phyloP scores from a whole-genome alignment of 1,139 yeast species.

The Kodamaea derodonti region DNA sequence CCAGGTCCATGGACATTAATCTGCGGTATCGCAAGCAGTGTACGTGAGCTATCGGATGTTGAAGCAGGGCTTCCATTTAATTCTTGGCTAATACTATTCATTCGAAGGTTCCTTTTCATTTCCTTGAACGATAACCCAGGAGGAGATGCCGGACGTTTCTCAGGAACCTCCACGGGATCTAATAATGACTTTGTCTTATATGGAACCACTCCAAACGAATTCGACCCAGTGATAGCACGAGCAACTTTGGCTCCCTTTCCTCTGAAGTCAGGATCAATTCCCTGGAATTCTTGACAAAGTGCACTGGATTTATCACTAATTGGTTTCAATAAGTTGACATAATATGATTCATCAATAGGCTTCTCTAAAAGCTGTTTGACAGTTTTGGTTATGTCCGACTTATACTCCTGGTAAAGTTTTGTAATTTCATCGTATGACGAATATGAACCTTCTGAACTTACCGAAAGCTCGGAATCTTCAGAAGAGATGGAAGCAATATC shows the following conservation, averaged over 20 bases:
- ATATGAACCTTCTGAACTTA: constrained; percentile 29
- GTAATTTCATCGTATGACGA: constrained; percentile 41
- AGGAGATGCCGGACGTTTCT: constrained; percentile 12
- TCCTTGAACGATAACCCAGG: constrained; percentile 35
- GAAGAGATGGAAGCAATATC: constrained; percentile 20
- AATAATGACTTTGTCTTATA: constrained; percentile 42
- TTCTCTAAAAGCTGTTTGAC: constrained; percentile 14
- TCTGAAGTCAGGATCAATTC: constrained; percentile 37
- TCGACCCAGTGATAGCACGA: constrained; percentile 44
- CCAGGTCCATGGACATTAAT: background rate
- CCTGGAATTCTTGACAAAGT: constrained; percentile 36
- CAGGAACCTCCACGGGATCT: constrained; percentile 23
- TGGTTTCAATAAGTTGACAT: constrained; percentile 25
- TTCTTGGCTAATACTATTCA: constrained; percentile 6
- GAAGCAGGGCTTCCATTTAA: constrained; percentile 1
- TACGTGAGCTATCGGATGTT: background rate
- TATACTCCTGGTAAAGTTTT: constrained; percentile 28
- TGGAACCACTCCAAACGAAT: constrained; percentile 36
- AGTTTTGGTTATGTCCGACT: constrained; percentile 18
- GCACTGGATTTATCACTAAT: constrained; percentile 39
- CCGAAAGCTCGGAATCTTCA: constrained; percentile 11
- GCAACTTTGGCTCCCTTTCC: constrained; percentile 47
- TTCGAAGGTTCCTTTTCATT: constrained; percentile 27
- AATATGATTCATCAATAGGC: constrained; percentile 28
- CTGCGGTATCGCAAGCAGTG: background rate